Percentiles rank a stretch among this genome's conserved stretches.
Conservation (phyloP, 2,329 filamentous ascomycete species). For the Alternaria metachromatica region DNA sequence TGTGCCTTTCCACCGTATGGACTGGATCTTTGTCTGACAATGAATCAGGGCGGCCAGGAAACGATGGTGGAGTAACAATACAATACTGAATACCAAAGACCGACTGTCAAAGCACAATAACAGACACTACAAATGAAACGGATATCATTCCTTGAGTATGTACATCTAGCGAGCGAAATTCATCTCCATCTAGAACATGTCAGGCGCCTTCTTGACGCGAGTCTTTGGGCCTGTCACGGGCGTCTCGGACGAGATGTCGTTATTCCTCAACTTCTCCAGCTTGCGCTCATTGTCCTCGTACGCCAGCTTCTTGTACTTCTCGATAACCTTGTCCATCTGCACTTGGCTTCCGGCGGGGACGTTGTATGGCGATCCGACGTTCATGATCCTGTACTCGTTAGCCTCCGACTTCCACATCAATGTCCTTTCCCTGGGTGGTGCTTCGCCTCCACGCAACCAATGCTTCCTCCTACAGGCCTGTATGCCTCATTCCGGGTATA, state of each 20-base stretch:
- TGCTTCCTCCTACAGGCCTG: neutral
- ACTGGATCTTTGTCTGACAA: neutral
- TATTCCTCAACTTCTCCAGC: conserved; percentile 50
- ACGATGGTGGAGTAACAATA: neutral
- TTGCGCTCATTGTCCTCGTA: conserved; percentile 64
- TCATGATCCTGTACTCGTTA: conserved; percentile 62
- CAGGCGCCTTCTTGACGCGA: conserved; percentile 27
- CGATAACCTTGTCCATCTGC: conserved; percentile 65
- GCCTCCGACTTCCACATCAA: neutral
- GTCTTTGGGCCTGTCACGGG: conserved; percentile 30
- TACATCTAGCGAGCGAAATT: conserved; percentile 15
- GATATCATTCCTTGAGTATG: conserved; percentile 32
- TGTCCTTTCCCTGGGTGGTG: neutral
- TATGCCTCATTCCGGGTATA: conserved; percentile 22
- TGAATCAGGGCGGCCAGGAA: neutral
- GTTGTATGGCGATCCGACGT: conserved; percentile 68
- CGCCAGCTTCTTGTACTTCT: conserved; percentile 67
- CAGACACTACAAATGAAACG: neutral
- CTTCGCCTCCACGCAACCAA: no score
- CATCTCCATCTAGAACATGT: conserved; percentile 18
- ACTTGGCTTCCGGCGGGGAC: conserved; percentile 66
- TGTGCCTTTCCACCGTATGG: neutral
- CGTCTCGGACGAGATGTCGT: conserved; percentile 44
- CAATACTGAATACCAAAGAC: neutral
- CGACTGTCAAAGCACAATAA: neutral